Conservation (phyloP, 441 rosid genomes). For the Breynia disticha region DNA sequence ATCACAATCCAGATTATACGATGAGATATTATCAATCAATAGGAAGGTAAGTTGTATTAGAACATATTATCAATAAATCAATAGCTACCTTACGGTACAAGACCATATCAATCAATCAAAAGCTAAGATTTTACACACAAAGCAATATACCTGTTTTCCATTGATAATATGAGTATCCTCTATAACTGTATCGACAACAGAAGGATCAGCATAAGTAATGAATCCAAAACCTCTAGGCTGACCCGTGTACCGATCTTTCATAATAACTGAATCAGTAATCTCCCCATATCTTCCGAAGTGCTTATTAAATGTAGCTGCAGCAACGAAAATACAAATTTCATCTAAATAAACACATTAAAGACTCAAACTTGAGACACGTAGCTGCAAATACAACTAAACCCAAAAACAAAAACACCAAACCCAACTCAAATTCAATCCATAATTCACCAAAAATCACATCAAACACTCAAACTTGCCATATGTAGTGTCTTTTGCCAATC, state of each 20-base stretch:
- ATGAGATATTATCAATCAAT: too few relatives aligned
- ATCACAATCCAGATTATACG: too few relatives aligned
- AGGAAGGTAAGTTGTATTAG: too few relatives aligned
- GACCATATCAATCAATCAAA: too few relatives aligned
- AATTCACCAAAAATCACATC: neutral
- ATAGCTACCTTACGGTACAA: too few relatives aligned
- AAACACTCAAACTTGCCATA: conserved; percentile 28
- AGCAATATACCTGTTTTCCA: conserved; percentile 57
- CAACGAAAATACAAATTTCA: conserved; percentile 6
- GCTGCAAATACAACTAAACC: too few relatives aligned
- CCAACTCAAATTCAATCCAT: conserved; percentile 2
- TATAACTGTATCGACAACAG: conserved; percentile 76
- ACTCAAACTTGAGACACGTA: too few relatives aligned
- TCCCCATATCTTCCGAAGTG: conserved; percentile 82
- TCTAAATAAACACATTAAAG: too few relatives aligned
- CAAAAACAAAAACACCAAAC: neutral
- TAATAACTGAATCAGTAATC: conserved; percentile 78
- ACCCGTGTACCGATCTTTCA: conserved; percentile 81
- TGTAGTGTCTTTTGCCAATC: conserved; percentile 76
- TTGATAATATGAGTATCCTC: conserved; percentile 63
- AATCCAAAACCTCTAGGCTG: conserved; percentile 95
- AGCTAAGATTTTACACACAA: neutral
- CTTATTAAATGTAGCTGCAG: conserved; percentile 57
- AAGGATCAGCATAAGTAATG: conserved; percentile 80
- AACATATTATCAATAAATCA: too few relatives aligned